phyloP scores from a whole-genome alignment of 129 eudicot genomes.

The Chrysanthemum lavandulifolium region DNA sequence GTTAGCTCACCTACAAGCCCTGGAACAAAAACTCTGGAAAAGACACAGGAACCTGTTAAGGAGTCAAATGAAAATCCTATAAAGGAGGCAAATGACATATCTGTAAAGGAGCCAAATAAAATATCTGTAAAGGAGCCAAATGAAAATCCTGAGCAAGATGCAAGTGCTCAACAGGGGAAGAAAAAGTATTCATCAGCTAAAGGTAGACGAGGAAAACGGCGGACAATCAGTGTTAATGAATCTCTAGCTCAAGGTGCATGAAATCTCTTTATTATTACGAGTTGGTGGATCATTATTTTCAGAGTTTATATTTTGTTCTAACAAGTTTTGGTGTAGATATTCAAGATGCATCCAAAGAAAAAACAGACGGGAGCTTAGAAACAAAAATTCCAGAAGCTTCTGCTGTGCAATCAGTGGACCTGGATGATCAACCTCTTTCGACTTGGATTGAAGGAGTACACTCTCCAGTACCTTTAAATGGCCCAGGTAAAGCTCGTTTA shows the following conservation, averaged over 20 bases:
- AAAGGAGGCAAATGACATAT: neutral
- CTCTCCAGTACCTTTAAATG: conserved; percentile 26
- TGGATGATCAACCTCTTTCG: conserved; percentile 58
- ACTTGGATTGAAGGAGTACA: conserved; percentile 53
- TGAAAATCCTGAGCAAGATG: conserved; percentile 15
- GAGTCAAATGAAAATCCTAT: neutral
- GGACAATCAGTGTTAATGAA: conserved; percentile 27
- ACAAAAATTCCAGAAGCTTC: conserved; percentile 4
- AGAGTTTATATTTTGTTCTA: neutral
- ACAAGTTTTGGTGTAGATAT: conserved; percentile 23
- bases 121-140: neutral
- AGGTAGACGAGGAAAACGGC: conserved; percentile 43
- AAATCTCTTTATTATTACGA: neutral
- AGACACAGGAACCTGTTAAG: neutral
- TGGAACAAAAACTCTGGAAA: no score
- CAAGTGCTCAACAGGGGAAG: conserved; percentile 10
- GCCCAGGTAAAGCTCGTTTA: conserved; percentile 29
- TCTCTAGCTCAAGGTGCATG: conserved; percentile 38
- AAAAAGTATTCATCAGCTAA: conserved; percentile 8
- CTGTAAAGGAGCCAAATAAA: neutral
- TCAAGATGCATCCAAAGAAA: conserved; percentile 25
- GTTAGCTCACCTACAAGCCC: no score
- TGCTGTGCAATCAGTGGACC: conserved; percentile 19
- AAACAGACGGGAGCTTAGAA: conserved; percentile 12
- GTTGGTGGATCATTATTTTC: neutral